Conservation (phyloP, 2,329 filamentous ascomycete genomes). For the Trichoderma sp. region DNA sequence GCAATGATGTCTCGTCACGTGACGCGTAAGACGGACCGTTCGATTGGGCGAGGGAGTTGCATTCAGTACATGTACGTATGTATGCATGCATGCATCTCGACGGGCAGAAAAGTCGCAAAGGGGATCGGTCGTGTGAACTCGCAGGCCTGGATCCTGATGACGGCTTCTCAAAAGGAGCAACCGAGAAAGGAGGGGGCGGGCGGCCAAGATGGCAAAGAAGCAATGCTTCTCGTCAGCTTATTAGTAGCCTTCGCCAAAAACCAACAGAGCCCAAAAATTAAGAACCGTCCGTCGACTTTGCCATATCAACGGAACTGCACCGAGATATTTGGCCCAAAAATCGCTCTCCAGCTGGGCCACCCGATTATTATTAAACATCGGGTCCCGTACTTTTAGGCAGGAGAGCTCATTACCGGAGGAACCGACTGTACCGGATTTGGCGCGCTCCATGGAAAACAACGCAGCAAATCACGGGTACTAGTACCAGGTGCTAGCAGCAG, state of each 20-base stretch:
- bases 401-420: slow-evolving; percentile 18
- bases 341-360: background rate
- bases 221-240: slow-evolving; percentile 13
- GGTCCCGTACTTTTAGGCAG: slow-evolving; percentile 14
- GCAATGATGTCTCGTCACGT: background rate
- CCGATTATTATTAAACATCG: slow-evolving; percentile 4
- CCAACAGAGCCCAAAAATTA: background rate
- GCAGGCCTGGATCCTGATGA: background rate
- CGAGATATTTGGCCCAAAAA: slow-evolving; percentile 7
- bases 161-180: background rate
- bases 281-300: background rate
- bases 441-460: background rate
- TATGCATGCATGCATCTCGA: background rate
- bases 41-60: background rate
- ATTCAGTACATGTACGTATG: too few species aligned
- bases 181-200: background rate
- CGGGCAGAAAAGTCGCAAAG: background rate
- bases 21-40: background rate
- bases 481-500: background rate
- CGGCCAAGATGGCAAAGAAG: background rate
- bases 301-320: background rate
- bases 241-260: slow-evolving; percentile 3
- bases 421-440: slow-evolving; percentile 8
- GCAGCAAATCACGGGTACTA: background rate
- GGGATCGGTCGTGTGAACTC: background rate